Evolutionary conservation across 2,329 filamentous ascomycete genomes (phyloP).

Genomic region (Beauveria medogensis): DNA sequence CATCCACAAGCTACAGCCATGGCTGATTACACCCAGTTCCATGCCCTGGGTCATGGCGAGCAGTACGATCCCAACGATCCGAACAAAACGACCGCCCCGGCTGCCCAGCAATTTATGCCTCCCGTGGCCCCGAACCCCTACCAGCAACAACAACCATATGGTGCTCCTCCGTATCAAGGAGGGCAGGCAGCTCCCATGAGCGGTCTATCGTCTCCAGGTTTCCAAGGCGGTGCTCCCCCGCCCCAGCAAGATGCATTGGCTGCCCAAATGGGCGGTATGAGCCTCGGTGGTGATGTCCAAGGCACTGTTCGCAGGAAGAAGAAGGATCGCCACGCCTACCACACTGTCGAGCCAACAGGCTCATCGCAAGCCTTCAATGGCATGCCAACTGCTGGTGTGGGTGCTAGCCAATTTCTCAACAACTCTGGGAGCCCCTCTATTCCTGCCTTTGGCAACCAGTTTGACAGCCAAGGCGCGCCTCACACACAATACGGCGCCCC

Average conservation of each 20-base stretch:
- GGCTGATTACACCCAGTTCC: slow-evolving; percentile 49
- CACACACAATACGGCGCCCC: neutral
- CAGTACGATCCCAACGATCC: slow-evolving; percentile 47
- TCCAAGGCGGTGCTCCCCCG: slow-evolving; percentile 18
- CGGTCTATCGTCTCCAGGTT: slow-evolving; percentile 22
- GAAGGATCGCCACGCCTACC: slow-evolving; percentile 91
- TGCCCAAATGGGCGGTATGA: slow-evolving; percentile 72
- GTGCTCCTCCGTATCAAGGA: slow-evolving; percentile 34
- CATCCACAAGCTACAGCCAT: slow-evolving; percentile 26
- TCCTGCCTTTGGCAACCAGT: slow-evolving; percentile 34
- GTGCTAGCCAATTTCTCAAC: slow-evolving; percentile 34
- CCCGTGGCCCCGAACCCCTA: slow-evolving; percentile 47
- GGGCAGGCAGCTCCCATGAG: slow-evolving; percentile 22
- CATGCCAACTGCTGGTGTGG: slow-evolving; percentile 49
- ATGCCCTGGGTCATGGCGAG: slow-evolving; percentile 48
- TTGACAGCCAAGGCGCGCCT: slow-evolving; percentile 25
- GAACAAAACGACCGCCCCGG: slow-evolving; percentile 41
- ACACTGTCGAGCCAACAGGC: slow-evolving; percentile 67
- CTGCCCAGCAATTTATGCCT: slow-evolving; percentile 48
- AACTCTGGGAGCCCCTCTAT: slow-evolving; percentile 18
- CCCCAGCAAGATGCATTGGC: slow-evolving; percentile 45
- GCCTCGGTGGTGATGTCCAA: slow-evolving; percentile 45
- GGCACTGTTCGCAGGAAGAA: slow-evolving; percentile 63
- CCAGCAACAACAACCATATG: slow-evolving; percentile 37
- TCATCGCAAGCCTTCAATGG: slow-evolving; percentile 64